These are phyloP conservation scores for Microbotryum intermedium DNA, from an alignment of 1,284 basidiomycete genomes.

Conservation along the genomic window DNA sequence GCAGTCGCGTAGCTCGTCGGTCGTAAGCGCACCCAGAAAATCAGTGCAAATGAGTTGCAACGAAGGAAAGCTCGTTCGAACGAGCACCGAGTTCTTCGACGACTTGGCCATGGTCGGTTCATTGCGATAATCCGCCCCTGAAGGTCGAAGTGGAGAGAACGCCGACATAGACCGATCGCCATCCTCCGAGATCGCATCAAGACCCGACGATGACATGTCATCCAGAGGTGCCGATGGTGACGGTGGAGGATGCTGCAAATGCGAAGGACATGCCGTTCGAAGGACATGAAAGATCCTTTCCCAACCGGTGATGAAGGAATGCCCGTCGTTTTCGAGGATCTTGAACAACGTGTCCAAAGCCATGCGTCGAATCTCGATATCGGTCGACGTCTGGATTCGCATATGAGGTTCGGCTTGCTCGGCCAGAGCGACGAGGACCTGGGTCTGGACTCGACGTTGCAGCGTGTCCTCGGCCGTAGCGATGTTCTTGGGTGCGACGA, in stretches of 20 bases:
- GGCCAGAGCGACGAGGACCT: conserved; percentile 70
- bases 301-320: conserved; percentile 80
- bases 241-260: conserved; percentile 53
- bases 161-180: too few species aligned
- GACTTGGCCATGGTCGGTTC: too few species aligned
- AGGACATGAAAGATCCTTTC: conserved; percentile 85
- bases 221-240: background rate
- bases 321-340: conserved; percentile 81
- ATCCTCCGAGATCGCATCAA: conserved; percentile 4
- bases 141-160: background rate
- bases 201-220: too few species aligned
- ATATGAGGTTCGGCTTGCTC: conserved; percentile 60
- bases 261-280: conserved; percentile 57
- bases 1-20: conserved; percentile 71
- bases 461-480: conserved; percentile 33
- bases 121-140: too few species aligned
- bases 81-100: conserved; percentile 42
- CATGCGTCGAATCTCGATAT: conserved; percentile 68
- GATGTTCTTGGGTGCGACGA: conserved; percentile 54
- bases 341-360: conserved; percentile 81
- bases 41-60: conserved; percentile 85
- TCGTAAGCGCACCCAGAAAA: conserved; percentile 69
- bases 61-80: conserved; percentile 87
- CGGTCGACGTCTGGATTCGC: conserved; percentile 34
- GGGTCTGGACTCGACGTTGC: conserved; percentile 63